Evolutionary conservation across 78 protist species (phyloP).

Genomic region (Emiliania huxleyi): DNA sequence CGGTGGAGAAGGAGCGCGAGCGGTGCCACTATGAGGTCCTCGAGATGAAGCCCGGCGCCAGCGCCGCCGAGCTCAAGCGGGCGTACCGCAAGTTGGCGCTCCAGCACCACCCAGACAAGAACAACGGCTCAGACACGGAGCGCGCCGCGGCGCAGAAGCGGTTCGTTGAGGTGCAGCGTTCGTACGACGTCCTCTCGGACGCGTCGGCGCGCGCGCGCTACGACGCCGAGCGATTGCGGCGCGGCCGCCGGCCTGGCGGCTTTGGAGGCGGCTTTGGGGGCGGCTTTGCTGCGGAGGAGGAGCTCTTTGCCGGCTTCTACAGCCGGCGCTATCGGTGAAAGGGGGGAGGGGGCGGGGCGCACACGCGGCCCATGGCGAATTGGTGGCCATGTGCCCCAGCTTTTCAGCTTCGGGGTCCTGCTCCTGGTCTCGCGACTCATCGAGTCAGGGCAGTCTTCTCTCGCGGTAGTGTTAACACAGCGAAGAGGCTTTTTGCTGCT

Average conservation of each 20-base stretch:
- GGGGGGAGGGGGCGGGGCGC: no score
- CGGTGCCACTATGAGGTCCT: neutral
- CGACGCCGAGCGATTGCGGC: constrained; percentile 53
- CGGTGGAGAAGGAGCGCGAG: neutral
- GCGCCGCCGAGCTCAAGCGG: neutral
- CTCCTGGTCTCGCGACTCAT: no score
- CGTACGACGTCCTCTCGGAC: constrained; percentile 90
- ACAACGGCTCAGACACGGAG: neutral
- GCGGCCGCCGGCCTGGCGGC: no score
- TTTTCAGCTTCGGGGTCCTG: no score
- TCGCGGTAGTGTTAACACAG: no score
- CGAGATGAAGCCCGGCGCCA: neutral
- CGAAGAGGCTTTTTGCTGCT: no score
- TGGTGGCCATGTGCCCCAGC: no score
- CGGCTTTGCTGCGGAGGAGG: neutral
- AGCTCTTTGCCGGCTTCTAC: neutral
- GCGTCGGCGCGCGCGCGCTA: constrained; percentile 76
- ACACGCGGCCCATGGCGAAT: no score
- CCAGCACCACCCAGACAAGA: constrained; percentile 95
- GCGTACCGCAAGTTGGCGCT: constrained; percentile 84
- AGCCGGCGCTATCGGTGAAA: no score
- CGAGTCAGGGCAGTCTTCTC: no score
- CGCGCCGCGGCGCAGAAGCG: neutral
- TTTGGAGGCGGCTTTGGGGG: neutral
- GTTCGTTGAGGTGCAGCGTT: constrained; percentile 85